These are phyloP conservation scores for Tylopilus subfusipes DNA, from an alignment of 768 basidiomycete genomes.

Conservation along the genomic window DNA sequence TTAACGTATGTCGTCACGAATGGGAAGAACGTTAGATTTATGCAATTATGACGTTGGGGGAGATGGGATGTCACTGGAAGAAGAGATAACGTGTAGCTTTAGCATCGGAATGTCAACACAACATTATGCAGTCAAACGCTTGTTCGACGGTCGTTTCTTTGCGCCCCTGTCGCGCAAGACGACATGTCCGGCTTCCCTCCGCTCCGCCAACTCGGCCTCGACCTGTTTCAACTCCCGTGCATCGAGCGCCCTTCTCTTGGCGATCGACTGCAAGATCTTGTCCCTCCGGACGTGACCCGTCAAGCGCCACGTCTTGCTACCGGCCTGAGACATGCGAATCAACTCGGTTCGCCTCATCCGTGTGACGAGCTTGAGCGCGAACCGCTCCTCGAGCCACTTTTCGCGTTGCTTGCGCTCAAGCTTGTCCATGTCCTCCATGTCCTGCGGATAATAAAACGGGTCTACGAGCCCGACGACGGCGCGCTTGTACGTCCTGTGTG, in stretches of 20 bases:
- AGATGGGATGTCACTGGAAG: background rate
- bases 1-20: background rate
- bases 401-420: slow-evolving; percentile 52
- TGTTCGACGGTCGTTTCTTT: slow-evolving; percentile 10
- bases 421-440: slow-evolving; percentile 71
- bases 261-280: slow-evolving; percentile 50
- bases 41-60: background rate
- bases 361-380: slow-evolving; percentile 40
- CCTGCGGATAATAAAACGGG: slow-evolving; percentile 90
- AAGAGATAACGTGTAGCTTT: slow-evolving; percentile 20
- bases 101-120: slow-evolving; percentile 4
- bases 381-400: slow-evolving; percentile 61
- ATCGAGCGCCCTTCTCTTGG: slow-evolving; percentile 43
- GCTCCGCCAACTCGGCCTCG: slow-evolving; percentile 30
- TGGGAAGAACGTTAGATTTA: background rate
- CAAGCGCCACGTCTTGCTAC: slow-evolving; percentile 38
- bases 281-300: slow-evolving; percentile 41
- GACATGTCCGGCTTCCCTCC: slow-evolving; percentile 22
- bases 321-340: slow-evolving; percentile 35
- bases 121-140: background rate
- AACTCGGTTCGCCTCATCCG: slow-evolving; percentile 32
- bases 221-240: slow-evolving; percentile 39
- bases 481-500: slow-evolving; percentile 74
- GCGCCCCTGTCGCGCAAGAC: slow-evolving; percentile 21
- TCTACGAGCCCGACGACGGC: slow-evolving; percentile 89